These are phyloP conservation scores for Lyophyllum atratum DNA, from an alignment of 768 basidiomycete genomes.

Conservation along the genomic window DNA sequence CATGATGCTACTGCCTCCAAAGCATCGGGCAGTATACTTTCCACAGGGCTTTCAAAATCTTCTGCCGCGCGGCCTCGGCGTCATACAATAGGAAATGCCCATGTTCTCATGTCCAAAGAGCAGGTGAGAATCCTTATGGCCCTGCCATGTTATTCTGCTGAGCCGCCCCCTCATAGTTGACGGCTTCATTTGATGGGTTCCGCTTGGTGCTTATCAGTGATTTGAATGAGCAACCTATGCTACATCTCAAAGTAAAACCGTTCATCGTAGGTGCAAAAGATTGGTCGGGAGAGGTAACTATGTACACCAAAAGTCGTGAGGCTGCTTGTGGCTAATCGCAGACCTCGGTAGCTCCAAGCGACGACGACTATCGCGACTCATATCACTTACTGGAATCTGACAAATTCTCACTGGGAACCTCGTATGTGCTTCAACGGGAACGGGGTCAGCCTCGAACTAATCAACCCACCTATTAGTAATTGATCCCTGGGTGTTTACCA, in stretches of 20 bases:
- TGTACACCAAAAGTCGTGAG: background rate
- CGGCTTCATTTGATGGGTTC: constrained; percentile 87
- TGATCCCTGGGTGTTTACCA: constrained; percentile 92
- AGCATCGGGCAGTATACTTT: constrained; percentile 5
- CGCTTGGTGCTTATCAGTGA: constrained; percentile 94
- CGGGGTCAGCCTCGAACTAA: background rate
- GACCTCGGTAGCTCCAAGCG: constrained; percentile 67
- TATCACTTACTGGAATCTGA: constrained; percentile 95
- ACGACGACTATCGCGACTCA: constrained; percentile 79
- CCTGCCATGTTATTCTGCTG: background rate
- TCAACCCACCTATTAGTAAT: constrained; percentile 59
- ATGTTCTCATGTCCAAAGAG: constrained; percentile 68
- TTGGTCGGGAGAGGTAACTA: constrained; percentile 87
- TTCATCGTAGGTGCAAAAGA: constrained; percentile 85
- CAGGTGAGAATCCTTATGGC: constrained; percentile 50
- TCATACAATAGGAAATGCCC: constrained; percentile 39
- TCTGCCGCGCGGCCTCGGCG: constrained; percentile 6
- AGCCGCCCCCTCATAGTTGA: constrained; percentile 55
- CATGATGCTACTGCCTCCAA: background rate
- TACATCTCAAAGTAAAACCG: constrained; percentile 85
- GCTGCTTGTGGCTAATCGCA: background rate
- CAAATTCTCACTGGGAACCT: constrained; percentile 98
- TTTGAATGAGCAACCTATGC: constrained; percentile 90
- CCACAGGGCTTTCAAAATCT: constrained; percentile 7
- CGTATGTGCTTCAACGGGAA: constrained; percentile 41